These are phyloP conservation scores for Suhomyces tanzawaensis DNA, from an alignment of 805 yeast genomes.

Conservation along the genomic window DNA sequence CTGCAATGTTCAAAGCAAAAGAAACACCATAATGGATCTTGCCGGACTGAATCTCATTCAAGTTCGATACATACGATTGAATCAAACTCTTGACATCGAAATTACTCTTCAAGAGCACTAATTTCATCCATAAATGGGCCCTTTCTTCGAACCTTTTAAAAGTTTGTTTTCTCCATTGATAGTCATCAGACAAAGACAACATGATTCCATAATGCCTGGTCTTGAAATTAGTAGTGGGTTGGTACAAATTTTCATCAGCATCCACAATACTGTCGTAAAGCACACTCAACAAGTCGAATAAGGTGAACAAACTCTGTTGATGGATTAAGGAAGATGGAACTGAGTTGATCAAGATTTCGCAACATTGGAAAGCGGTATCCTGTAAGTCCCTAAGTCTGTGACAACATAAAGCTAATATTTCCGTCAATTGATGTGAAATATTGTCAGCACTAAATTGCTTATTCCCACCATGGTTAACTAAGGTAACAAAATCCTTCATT, in stretches of 20 bases:
- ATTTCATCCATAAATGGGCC: slow-evolving; percentile 66
- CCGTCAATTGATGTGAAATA: slow-evolving; percentile 65
- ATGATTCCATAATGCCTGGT: slow-evolving; percentile 44
- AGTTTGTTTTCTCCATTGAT: slow-evolving; percentile 70
- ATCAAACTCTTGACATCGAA: slow-evolving; percentile 77
- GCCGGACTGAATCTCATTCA: slow-evolving; percentile 9
- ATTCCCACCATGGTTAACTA: slow-evolving; percentile 53
- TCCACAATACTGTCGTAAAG: slow-evolving; percentile 79
- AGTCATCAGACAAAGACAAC: slow-evolving; percentile 68
- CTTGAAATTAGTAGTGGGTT: slow-evolving; percentile 71
- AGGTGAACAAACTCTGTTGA: slow-evolving; percentile 65
- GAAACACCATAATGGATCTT: slow-evolving; percentile 75
- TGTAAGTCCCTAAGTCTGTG: slow-evolving; percentile 76
- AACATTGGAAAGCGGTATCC: slow-evolving; percentile 73
- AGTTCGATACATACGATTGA: slow-evolving; percentile 65
- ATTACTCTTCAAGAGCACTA: slow-evolving; percentile 55
- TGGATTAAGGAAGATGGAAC: slow-evolving; percentile 82
- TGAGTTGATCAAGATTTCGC: slow-evolving; percentile 60
- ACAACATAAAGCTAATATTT: slow-evolving; percentile 67
- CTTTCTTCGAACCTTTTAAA: slow-evolving; percentile 55
- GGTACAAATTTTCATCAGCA: slow-evolving; percentile 79
- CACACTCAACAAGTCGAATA: slow-evolving; percentile 76
- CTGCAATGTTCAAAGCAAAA: slow-evolving; percentile 88
- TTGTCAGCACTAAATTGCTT: slow-evolving; percentile 54
- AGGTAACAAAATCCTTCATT: slow-evolving; percentile 52